Base-by-base conservation (phyloP, 805 yeast species). In the Ogataea zsoltii region DNA sequence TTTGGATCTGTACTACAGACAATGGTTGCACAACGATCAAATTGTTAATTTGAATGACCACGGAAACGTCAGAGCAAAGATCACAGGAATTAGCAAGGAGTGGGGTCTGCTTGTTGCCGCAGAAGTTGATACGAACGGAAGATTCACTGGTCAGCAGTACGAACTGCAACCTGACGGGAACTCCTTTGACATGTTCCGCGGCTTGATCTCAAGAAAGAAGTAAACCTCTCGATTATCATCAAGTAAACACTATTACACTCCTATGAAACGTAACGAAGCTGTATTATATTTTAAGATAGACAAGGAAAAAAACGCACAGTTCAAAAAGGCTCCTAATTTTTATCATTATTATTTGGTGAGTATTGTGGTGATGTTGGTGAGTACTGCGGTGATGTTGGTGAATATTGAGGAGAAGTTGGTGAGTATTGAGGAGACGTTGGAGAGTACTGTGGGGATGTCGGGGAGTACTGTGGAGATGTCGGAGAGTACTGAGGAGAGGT, bases 81-180 rank as follows among this genome's bases (percentile, higher is more conserved):
- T 94, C 39, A 68, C 74, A 33, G 99, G 99, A 1, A 91, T 94
- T 36, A 83, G 96, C 0, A 70, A 74, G 2, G 96, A 90, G 44
- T 86, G 83, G 65, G 99, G 99, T 0, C 70, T 91, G 68, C 68
- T 94, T 46, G 66, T 82, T 12, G 99, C 88, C 2, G 82, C 80
- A 48, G 96, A 87, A 51, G 63, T 82, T 7, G 76, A 77, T 40
- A 53, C 65, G 4, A 58, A 65, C 12, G 75, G 75, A 17, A 60
- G 55, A 11, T 69, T 70, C 13, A 79, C 83, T 1, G 87, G 88
- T 0, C 74, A 70, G 33, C 69, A 58, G 4, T 82, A 76, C 52
- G 85, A 88, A 55, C 68, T 94, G 38, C 97, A 91, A 63, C 98
- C 99, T 0, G 99, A 94, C 65, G 99, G 99, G 1, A 94, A 94